Evolutionary conservation across 345 rosid species (phyloP).

Genomic region (Camelina laxa): DNA sequence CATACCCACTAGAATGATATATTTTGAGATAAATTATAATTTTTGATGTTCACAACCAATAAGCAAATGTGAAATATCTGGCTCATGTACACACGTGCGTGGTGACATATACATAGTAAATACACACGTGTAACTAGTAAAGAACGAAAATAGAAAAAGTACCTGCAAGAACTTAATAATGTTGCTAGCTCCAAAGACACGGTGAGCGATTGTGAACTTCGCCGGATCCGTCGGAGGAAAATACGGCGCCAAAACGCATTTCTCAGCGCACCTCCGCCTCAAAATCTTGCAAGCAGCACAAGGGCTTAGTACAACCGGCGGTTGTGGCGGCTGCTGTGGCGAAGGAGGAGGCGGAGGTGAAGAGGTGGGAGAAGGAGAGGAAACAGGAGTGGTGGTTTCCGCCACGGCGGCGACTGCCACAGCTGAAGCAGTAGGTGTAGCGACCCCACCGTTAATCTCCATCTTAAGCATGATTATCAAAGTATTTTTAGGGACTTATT

Average conservation of each 20-base stretch:
- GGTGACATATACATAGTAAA: slow-evolving; percentile 10
- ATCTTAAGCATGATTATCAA: slow-evolving; percentile 43
- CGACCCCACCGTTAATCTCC: slow-evolving; percentile 46
- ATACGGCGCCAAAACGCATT: slow-evolving; percentile 87
- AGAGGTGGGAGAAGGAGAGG: slow-evolving; percentile 53
- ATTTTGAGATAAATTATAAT: too few species aligned
- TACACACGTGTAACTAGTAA: slow-evolving; percentile 27
- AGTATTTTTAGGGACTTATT: not conserved
- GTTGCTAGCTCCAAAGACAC: slow-evolving; percentile 95
- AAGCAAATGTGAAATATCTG: slow-evolving; percentile 21
- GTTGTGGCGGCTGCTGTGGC: slow-evolving; percentile 34
- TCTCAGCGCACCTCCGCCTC: slow-evolving; percentile 77
- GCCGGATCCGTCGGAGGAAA: slow-evolving; percentile 91
- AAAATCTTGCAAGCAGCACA: slow-evolving; percentile 94
- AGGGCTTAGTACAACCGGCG: slow-evolving; percentile 70
- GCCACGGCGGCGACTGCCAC: not conserved
- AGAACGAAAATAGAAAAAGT: slow-evolving; percentile 8
- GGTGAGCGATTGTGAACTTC: slow-evolving; percentile 88
- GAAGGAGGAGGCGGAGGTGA: slow-evolving; percentile 41
- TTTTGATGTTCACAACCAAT: too few species aligned
- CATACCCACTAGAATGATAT: not conserved
- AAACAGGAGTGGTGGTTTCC: slow-evolving; percentile 28
- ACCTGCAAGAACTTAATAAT: slow-evolving; percentile 94
- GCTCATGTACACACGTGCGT: slow-evolving; percentile 37
- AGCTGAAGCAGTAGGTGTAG: slow-evolving; percentile 38